Evolutionary conservation across 148 eudicot genomes (phyloP).

Genomic region (Vaccinium corymbosum): DNA sequence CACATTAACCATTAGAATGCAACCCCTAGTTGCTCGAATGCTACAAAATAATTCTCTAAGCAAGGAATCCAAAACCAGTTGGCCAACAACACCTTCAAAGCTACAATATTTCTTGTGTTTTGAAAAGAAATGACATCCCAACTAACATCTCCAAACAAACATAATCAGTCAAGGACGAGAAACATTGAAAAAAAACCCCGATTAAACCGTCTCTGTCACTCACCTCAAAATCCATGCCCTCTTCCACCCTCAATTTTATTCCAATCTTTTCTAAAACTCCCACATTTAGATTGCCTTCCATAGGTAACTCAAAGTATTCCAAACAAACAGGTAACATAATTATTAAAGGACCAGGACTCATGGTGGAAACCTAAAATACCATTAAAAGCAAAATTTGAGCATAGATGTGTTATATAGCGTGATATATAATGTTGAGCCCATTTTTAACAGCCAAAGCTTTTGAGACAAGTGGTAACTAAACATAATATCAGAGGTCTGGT

Average conservation of each 20-base stretch:
- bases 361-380: neutral
- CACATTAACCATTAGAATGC: neutral
- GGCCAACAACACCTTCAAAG: neutral
- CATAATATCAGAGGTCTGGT: neutral
- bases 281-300: neutral
- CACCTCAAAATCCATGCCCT: neutral
- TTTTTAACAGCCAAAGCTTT: neutral
- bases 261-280: neutral
- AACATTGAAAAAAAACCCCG: neutral
- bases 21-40: neutral
- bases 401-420: neutral
- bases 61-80: neutral
- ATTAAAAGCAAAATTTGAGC: neutral
- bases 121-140: neutral
- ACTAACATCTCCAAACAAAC: neutral
- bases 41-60: neutral
- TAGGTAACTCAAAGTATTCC: neutral
- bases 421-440: neutral
- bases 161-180: neutral
- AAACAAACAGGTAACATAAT: neutral
- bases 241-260: neutral
- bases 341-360: neutral
- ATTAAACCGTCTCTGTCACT: neutral
- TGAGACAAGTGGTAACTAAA: neutral
- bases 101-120: neutral